Base-by-base conservation (phyloP, 106 monocot genomes). In the Dendrobium huoshanense region DNA sequence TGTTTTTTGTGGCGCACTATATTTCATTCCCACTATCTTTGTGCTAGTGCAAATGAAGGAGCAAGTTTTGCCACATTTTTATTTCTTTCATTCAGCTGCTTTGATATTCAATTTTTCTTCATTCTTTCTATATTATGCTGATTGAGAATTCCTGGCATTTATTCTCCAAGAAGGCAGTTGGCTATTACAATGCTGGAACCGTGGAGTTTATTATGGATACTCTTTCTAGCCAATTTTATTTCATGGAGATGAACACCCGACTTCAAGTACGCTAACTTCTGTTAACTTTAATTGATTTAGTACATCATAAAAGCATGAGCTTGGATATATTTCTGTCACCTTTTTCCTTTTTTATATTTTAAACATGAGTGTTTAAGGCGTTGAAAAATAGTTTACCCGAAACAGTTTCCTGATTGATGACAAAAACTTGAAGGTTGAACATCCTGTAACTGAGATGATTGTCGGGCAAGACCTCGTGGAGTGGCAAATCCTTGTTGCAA, bases 201-300 rank as follows among this genome's bases (percentile, higher is more conserved):
- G 99, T 99, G 79, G 99, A 99, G 72, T 99, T 99, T 85, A 99
- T 99, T 41, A 90, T 99, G 89, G 99, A 99, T 72, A 99, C 93
- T 20, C 24, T 81, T 55, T 95, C 99, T 7, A 88, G 87, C 45
- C 29, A 93, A 81, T 99, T 99, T 82, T 99, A 90, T 84, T 99
- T 99, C 87, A 99, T 99, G 99, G 99, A 99, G 87, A 99, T 99
- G 99, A 99, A 99, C 83, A 99, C 99, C 41, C 92, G 99, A 40
- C 95, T 99, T 86, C 99, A 99, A 91, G 99, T 99, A 86, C 40
- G 5, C 11, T 49, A 19, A 44, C 27, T 51, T 76, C n/a, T 24
- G 13, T 19, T 37, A 37, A 37, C 37, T 37, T 67, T 16, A 31
- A 24, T 44, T 56, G 24, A 77, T 54, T 65, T 70, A 5, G 9